A percentile compares a stretch with the other conserved stretches of the same genome.
These are phyloP conservation scores for Globisporangium recalcitrans DNA, from an alignment of 352 stramenopile species.

Conservation along the genomic window DNA sequence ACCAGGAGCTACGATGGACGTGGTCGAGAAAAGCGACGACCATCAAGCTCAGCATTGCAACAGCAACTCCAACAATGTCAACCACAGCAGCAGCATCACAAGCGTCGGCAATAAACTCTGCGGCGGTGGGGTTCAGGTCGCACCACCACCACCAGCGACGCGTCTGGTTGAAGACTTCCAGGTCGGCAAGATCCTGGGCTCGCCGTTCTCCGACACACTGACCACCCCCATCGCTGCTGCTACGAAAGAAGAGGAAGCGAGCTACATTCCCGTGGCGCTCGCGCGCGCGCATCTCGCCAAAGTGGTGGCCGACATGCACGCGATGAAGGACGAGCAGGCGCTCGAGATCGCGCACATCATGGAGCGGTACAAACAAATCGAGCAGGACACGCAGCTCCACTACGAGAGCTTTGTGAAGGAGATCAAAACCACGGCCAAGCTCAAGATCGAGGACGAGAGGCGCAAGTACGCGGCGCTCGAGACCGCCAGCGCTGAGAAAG, in stretches of 20 bases:
- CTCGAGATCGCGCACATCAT: conserved; percentile 47
- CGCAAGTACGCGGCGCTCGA: conserved; percentile 9
- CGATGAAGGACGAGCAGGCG: conserved; percentile 64
- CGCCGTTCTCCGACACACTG: conserved; percentile 10
- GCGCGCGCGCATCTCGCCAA: conserved; percentile 49
- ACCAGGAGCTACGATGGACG: background rate
- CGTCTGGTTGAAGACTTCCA: conserved; percentile 39
- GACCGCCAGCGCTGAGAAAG: background rate
- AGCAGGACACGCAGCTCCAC: conserved; percentile 45
- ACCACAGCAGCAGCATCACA: background rate
- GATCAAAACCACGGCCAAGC: conserved; percentile 23
- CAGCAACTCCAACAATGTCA: conserved; percentile 1
- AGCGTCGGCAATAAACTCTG: background rate
- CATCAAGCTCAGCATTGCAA: background rate
- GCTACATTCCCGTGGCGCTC: conserved; percentile 70
- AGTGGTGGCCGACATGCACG: conserved; percentile 77
- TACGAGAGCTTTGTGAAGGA: conserved; percentile 48
- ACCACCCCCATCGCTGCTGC: conserved; percentile 5
- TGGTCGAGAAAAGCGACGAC: background rate
- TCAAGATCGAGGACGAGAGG: conserved; percentile 22
- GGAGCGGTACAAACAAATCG: conserved; percentile 46
- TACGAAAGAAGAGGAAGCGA: conserved; percentile 31
- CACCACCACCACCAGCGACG: conserved; percentile 13
- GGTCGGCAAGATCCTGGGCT: conserved; percentile 36
- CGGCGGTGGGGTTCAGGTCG: conserved; percentile 18